Evolutionary conservation across 2,329 filamentous ascomycete species (phyloP).

Genomic region (Diplodia seriata): DNA sequence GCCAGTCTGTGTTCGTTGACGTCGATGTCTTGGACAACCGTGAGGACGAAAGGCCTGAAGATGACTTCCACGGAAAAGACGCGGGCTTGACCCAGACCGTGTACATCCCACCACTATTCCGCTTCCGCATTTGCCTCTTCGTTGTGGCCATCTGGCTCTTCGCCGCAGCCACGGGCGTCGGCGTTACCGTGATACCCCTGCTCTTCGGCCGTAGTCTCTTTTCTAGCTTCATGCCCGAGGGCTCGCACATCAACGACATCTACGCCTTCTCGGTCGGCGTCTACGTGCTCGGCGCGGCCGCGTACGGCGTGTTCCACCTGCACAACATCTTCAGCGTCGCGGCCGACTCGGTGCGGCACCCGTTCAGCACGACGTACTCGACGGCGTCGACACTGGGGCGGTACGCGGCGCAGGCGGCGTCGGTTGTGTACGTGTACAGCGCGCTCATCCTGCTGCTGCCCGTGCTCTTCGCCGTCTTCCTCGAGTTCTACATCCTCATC

Average conservation of each 20-base stretch:
- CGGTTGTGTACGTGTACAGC: conserved; percentile 75
- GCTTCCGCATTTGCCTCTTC: conserved; percentile 79
- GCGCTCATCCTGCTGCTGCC: conserved; percentile 82
- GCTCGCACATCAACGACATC: conserved; percentile 80
- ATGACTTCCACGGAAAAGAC: conserved; percentile 46
- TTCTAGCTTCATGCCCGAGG: conserved; percentile 71
- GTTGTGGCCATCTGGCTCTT: conserved; percentile 93
- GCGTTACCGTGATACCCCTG: conserved; percentile 84
- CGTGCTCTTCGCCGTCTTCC: conserved; percentile 75
- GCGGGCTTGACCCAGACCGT: conserved; percentile 59
- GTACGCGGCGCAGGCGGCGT: conserved; percentile 48
- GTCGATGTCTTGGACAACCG: conserved; percentile 72
- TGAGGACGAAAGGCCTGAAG: conserved; percentile 62
- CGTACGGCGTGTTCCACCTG: conserved; percentile 67
- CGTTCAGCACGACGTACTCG: conserved; percentile 41
- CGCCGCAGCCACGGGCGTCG: conserved; percentile 84
- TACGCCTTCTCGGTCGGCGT: conserved; percentile 94
- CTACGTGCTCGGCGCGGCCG: conserved; percentile 74
- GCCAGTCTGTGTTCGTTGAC: conserved; percentile 78
- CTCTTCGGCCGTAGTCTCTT: conserved; percentile 84
- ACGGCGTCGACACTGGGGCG: conserved; percentile 37
- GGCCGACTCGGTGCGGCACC: conserved; percentile 40
- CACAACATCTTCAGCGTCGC: conserved; percentile 40
- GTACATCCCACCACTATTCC: conserved; percentile 85
- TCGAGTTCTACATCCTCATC: conserved; percentile 88